These are phyloP conservation scores for Picea abies DNA, from an alignment of 83 land plant genomes.

Conservation along the genomic window DNA sequence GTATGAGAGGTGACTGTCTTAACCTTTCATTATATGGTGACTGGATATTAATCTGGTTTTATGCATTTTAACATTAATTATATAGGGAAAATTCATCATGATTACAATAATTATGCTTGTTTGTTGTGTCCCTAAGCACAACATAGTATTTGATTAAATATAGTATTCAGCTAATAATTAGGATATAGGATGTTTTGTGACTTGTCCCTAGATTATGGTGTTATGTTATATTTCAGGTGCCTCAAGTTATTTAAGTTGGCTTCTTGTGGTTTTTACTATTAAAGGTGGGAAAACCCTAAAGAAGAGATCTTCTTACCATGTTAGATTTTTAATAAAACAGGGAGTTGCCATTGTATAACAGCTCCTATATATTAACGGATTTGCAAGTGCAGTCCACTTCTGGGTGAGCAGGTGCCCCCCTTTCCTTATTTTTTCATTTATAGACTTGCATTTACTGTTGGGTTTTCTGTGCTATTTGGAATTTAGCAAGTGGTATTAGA, in stretches of 20 bases:
- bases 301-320: neutral
- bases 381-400: neutral
- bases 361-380: neutral
- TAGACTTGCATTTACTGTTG: neutral
- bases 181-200: neutral
- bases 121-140: neutral
- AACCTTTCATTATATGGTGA: no score
- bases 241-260: neutral
- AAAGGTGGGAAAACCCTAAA: neutral
- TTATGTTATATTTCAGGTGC: neutral
- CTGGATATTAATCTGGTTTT: no score
- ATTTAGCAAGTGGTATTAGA: neutral
- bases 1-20: no score
- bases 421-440: neutral
- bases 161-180: neutral
- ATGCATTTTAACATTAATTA: neutral
- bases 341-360: neutral
- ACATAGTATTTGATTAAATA: neutral
- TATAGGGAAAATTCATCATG: neutral
- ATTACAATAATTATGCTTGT: neutral
- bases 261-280: neutral
- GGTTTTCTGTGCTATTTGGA: neutral
- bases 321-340: neutral
- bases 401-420: neutral
- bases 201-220: neutral